phyloP scores from a whole-genome alignment of 1,284 basidiomycete species.

The Apiotrichum porosum region DNA sequence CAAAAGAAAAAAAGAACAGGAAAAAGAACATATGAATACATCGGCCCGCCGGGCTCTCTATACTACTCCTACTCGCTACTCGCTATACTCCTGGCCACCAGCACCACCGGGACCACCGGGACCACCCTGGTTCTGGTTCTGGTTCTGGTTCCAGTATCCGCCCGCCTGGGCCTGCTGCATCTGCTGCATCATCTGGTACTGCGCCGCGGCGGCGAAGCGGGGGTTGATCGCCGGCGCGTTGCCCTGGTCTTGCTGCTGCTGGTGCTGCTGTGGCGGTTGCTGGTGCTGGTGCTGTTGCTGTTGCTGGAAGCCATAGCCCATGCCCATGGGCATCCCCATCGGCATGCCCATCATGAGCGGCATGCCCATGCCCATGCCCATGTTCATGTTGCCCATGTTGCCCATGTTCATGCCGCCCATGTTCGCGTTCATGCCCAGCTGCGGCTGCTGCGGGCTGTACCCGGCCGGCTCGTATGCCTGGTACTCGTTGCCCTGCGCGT shows the following conservation, averaged over 20 bases:
- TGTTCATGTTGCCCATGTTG: background rate
- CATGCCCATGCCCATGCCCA: slow-evolving; percentile 7
- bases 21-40: too few species aligned
- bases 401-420: too few species aligned
- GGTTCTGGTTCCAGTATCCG: background rate
- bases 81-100: background rate
- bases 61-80: too few species aligned
- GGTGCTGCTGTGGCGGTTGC: slow-evolving; percentile 6
- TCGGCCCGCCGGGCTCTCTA: too few species aligned
- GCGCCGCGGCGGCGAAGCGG: slow-evolving; percentile 30
- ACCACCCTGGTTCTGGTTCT: too few species aligned
- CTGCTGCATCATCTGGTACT: slow-evolving; percentile 24
- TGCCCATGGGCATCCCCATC: slow-evolving; percentile 6
- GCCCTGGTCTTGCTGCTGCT: slow-evolving; percentile 1
- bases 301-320: slow-evolving; percentile 8
- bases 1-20: too few species aligned
- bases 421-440: slow-evolving; percentile 5
- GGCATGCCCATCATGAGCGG: slow-evolving; percentile 3
- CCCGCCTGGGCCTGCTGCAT: background rate
- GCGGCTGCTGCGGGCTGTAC: slow-evolving; percentile 9
- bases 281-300: slow-evolving; percentile 1
- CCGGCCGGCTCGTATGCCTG: slow-evolving; percentile 11
- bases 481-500: background rate
- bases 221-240: slow-evolving; percentile 44
- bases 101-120: background rate